Evolutionary conservation across 306 rosid genomes (phyloP).

Genomic region (Fragaria ananassa): DNA sequence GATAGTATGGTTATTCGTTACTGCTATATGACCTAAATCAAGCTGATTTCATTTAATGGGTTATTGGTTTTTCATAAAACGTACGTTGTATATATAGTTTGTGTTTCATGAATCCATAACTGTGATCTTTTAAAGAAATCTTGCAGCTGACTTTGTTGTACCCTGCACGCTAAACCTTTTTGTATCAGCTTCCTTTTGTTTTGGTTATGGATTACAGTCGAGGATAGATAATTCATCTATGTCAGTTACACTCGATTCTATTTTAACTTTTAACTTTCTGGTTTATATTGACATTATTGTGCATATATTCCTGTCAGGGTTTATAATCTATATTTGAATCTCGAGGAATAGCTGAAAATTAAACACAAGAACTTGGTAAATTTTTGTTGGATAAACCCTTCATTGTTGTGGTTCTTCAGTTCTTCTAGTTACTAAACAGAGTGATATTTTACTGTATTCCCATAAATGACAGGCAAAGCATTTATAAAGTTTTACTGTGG

Average conservation of each 20-base stretch:
- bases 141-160: constrained; percentile 14
- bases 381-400: neutral
- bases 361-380: neutral
- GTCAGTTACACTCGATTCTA: constrained; percentile 5
- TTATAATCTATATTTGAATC: constrained; percentile 7
- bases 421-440: constrained; percentile 10
- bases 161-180: constrained; percentile 5
- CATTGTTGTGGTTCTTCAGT: neutral
- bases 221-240: constrained; percentile 10
- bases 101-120: constrained; percentile 12
- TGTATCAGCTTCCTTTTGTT: constrained; percentile 13
- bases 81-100: constrained; percentile 26
- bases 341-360: constrained; percentile 4
- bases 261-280: neutral
- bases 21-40: constrained; percentile 34
- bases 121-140: constrained; percentile 17
- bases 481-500: neutral
- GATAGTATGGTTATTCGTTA: constrained; percentile 38
- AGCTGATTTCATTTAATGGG: constrained; percentile 26
- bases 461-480: neutral
- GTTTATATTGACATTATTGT: neutral
- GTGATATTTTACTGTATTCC: neutral
- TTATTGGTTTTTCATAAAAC: constrained; percentile 25
- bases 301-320: neutral
- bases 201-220: constrained; percentile 11